A percentile compares a stretch with the other conserved stretches of the same genome.
Conservation (phyloP, 306 rosid species). For the Sicyos baderoa region DNA sequence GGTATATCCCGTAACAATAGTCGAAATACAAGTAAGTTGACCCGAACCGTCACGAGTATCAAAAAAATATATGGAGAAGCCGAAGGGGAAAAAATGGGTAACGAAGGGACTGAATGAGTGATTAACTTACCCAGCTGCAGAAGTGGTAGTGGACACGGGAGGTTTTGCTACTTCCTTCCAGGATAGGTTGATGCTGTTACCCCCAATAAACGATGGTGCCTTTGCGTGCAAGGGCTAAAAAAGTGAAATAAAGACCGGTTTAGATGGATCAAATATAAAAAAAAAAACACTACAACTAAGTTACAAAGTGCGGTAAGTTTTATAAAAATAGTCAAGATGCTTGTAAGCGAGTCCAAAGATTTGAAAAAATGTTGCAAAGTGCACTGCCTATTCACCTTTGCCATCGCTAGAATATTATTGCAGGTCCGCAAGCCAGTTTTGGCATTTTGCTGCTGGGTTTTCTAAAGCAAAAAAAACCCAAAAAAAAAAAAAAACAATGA, state of each 20-base stretch:
- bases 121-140: constrained; percentile 54
- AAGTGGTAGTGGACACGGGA: constrained; percentile 26
- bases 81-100: constrained; percentile 4
- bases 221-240: constrained; percentile 53
- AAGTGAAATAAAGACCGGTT: background rate
- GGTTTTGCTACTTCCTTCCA: constrained; percentile 87
- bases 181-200: constrained; percentile 77
- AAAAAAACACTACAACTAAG: background rate
- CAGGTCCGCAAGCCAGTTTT: constrained; percentile 92
- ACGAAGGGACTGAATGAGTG: constrained; percentile 1
- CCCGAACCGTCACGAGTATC: too few relatives aligned
- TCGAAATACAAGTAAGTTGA: too few relatives aligned
- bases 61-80: constrained; percentile 13
- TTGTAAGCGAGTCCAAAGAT: too few relatives aligned
- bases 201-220: constrained; percentile 79
- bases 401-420: constrained; percentile 83
- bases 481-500: background rate
- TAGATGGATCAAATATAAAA: background rate
- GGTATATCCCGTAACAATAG: too few relatives aligned
- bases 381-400: constrained; percentile 40
- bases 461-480: constrained; percentile 48
- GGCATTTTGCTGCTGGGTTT: constrained; percentile 83
- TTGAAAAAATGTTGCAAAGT: too few relatives aligned
- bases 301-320: too few relatives aligned
- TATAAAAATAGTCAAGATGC: too few relatives aligned